Base-by-base conservation (phyloP, 768 basidiomycete genomes). In the Pleurotus eryngii region DNA sequence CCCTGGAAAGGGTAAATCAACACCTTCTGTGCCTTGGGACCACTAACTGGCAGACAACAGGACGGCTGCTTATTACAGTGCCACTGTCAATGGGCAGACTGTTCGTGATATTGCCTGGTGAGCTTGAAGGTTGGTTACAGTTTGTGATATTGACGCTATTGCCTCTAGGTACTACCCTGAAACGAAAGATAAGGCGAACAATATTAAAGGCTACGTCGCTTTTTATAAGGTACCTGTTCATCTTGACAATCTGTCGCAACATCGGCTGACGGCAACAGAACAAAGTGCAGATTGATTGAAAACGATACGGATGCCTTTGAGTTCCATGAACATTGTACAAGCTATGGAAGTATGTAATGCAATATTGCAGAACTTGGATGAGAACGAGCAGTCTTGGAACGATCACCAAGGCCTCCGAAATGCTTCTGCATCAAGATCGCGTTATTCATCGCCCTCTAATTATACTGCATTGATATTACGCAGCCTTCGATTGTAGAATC, bases 61-160 rank as follows among this genome's bases (percentile, higher is more conserved):
- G 40, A 75, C 72, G 0, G 90, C 90, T 5, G 74, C 81, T 9
- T 91, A 90, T 65, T 90, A 89, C 64, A 78, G 82, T 59, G 81
- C 78, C 17, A 68, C 70, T 1, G 70, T 89, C 14, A 72, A 75
- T 30, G 83, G 78, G 35, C 75, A 76, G 27, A 66, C 57, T 1
- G 69, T 85, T 8, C 73, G 78, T 12, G 87, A 92, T 59, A 70
- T 85, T 26, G 87, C 88, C 53, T 90, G 90, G 89, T 84, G 57
- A 62, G 80, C 49, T 12, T 30, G 26, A 11, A 37, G 8, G 8
- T 43, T 56, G n/a, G 12, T 30, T 27, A 8, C 37, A 17, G 57
- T 35, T 6, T 39, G 43, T 49, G 53, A 39, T 30, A 4, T 24
- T 20, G 39, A 20, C 47, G 49, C 24, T 24, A 14, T 55, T 12